Conservation (phyloP, 2,329 filamentous ascomycete species). For the Arthrobotrys iridis region DNA sequence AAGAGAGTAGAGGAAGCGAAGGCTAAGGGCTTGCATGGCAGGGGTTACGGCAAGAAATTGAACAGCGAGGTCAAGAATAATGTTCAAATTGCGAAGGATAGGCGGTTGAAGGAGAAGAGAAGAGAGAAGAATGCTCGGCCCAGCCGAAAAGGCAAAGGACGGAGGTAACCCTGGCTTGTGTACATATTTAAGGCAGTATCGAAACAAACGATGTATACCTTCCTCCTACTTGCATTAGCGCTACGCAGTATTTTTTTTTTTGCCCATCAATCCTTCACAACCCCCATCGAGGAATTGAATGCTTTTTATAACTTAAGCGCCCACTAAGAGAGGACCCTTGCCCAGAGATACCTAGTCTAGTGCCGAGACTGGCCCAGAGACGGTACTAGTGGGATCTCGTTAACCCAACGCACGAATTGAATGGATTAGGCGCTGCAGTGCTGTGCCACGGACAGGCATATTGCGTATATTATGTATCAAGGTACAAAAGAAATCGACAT, state of each 20-base stretch:
- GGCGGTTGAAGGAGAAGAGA: conserved; percentile 78
- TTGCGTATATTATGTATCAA: neutral
- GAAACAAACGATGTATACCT: conserved; percentile 17
- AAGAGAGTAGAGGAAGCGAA: conserved; percentile 87
- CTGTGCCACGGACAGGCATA: conserved; percentile 20
- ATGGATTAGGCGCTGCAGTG: neutral
- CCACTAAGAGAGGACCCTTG: conserved; percentile 7
- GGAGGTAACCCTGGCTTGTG: conserved; percentile 38
- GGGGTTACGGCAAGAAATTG: conserved; percentile 77
- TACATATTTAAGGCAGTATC: conserved; percentile 27
- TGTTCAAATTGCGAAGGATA: conserved; percentile 84
- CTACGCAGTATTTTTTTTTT: neutral
- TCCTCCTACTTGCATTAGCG: conserved; percentile 19
- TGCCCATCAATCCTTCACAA: neutral
- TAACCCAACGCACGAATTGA: conserved; percentile 3
- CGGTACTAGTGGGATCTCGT: conserved; percentile 12
- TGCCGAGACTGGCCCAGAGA: no score
- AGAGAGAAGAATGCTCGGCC: conserved; percentile 90
- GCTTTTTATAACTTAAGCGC: conserved; percentile 44
- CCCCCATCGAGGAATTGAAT: neutral
- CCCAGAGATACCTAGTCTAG: no score
- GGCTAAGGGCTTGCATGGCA: conserved; percentile 79
- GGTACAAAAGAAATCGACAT: neutral
- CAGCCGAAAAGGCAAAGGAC: conserved; percentile 63
- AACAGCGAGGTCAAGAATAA: conserved; percentile 78